These are phyloP conservation scores for Obba rivulosa DNA, from an alignment of 768 basidiomycete genomes.

Conservation along the genomic window DNA sequence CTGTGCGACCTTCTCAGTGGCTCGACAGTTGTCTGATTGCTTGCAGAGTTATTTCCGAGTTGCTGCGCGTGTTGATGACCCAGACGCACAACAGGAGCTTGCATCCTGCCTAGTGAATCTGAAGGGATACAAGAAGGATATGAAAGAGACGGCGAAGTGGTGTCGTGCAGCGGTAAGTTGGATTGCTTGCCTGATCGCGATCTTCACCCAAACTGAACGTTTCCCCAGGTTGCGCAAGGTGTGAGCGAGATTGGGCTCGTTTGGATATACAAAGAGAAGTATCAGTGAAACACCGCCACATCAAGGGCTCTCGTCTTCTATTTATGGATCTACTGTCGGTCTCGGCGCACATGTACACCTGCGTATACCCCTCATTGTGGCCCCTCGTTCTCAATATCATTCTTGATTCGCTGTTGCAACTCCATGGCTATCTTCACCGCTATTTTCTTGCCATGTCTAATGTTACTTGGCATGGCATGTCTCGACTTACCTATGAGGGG, in stretches of 20 bases:
- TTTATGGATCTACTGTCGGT: no score
- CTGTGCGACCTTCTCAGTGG: conserved; percentile 32
- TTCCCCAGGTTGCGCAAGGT: conserved; percentile 57
- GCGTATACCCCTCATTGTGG: no score
- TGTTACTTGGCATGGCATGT: no score
- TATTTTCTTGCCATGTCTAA: no score
- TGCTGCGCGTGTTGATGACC: conserved; percentile 79
- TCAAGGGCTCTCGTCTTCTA: no score
- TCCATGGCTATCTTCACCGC: no score
- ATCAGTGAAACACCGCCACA: conserved; percentile 25
- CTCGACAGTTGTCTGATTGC: conserved; percentile 1
- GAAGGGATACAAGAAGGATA: conserved; percentile 85
- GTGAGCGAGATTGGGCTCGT: conserved; percentile 79
- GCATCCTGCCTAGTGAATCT: conserved; percentile 84
- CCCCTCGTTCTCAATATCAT: no score
- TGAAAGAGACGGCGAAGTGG: conserved; percentile 83
- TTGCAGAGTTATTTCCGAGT: conserved; percentile 75
- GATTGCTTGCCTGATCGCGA: no score
- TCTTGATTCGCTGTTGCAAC: no score
- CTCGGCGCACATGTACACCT: neutral
- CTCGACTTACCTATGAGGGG: no score
- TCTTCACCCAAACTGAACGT: no score
- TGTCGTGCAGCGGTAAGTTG: conserved; percentile 81
- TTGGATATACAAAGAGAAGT: conserved; percentile 93
- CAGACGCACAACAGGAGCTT: conserved; percentile 82